Conservation (phyloP, 2,329 filamentous ascomycete genomes). For the Aspergillus arachidicola region DNA sequence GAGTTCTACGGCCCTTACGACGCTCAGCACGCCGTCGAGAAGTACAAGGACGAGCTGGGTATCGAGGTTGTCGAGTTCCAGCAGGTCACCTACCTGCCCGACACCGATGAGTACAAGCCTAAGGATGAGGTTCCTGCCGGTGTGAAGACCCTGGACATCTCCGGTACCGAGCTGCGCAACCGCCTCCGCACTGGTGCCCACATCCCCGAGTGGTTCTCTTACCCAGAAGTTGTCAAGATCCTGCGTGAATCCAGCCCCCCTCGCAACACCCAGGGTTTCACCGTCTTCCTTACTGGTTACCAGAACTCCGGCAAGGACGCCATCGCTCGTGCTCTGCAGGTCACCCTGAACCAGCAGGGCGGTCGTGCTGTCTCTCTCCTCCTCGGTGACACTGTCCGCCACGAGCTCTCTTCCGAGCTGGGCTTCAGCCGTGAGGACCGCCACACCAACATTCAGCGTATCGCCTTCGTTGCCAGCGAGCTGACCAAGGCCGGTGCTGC, state of each 20-base stretch:
- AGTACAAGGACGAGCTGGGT: constrained; percentile 93
- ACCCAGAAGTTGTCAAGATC: constrained; percentile 96
- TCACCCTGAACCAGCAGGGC: constrained; percentile 96
- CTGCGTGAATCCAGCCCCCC: constrained; percentile 95
- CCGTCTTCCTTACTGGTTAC: constrained; percentile 95
- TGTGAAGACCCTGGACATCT: constrained; percentile 84
- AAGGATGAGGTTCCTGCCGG: constrained; percentile 85
- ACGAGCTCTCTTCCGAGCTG: constrained; percentile 90
- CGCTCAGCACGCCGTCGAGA: constrained; percentile 92
- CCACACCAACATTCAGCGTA: constrained; percentile 91
- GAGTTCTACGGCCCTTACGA: constrained; percentile 99
- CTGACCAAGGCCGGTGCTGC: constrained; percentile 90
- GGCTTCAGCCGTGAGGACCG: constrained; percentile 94
- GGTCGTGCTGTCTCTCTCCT: constrained; percentile 92
- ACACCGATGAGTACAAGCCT: constrained; percentile 93
- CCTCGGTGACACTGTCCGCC: constrained; percentile 91
- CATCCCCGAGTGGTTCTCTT: constrained; percentile 99
- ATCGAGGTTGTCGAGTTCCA: constrained; percentile 99
- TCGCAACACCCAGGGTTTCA: constrained; percentile 91
- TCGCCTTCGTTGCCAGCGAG: constrained; percentile 94
- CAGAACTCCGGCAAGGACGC: constrained; percentile 97
- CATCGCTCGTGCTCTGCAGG: constrained; percentile 91
- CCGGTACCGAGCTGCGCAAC: constrained; percentile 85
- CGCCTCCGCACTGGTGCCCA: constrained; percentile 88
- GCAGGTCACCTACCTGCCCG: constrained; percentile 98